Conservation (phyloP, 164 flowering plant species). For the Warburgia ugandensis region DNA sequence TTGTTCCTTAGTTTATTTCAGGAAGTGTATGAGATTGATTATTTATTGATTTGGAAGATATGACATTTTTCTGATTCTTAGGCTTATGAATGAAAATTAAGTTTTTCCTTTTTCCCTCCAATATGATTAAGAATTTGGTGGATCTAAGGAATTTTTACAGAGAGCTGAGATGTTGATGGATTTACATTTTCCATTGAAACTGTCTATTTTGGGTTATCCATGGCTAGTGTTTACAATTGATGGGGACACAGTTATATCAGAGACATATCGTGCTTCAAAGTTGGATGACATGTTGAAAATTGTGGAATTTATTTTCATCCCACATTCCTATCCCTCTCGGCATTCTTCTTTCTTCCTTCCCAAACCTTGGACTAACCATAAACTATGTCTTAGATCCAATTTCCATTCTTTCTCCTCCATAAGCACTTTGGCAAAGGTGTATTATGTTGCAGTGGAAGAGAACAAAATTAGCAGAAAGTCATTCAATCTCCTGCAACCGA, state of each 20-base stretch:
- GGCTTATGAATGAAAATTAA: no score
- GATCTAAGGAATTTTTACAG: background rate
- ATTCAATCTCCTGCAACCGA: no score
- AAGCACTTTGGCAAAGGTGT: no score
- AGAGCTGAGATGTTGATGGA: background rate
- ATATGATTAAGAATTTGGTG: no score
- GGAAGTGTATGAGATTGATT: background rate
- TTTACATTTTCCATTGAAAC: background rate
- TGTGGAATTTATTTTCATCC: background rate
- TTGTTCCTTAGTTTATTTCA: background rate
- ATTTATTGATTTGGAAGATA: background rate
- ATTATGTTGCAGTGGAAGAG: no score
- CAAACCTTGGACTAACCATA: background rate
- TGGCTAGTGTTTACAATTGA: slow-evolving; percentile 1
- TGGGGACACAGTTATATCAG: no score
- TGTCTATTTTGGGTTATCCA: background rate
- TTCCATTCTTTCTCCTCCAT: no score
- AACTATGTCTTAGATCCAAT: no score
- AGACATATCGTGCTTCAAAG: no score
- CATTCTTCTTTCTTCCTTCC: background rate
- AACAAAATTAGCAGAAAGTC: no score
- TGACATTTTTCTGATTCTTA: background rate
- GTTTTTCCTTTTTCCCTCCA: no score
- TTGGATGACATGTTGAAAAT: background rate
- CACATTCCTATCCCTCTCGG: background rate